These are phyloP conservation scores for Butyriboletus pseudospeciosus DNA, from an alignment of 1,284 basidiomycete species.

Conservation along the genomic window DNA sequence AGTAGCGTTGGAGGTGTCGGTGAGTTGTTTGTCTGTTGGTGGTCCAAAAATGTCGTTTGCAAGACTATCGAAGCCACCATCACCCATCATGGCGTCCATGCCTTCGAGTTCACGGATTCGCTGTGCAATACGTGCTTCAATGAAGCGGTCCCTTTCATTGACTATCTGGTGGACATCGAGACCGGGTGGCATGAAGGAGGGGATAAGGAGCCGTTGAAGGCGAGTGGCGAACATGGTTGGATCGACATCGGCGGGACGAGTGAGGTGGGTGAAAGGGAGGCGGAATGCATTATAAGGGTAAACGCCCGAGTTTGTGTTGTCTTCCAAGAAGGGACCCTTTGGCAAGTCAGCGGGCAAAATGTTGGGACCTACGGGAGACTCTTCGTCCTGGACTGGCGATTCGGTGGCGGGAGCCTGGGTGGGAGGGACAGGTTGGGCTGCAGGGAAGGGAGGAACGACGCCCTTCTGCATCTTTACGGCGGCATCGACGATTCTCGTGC, in stretches of 20 bases:
- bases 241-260: conserved; percentile 57
- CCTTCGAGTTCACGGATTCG: conserved; percentile 86
- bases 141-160: conserved; percentile 87
- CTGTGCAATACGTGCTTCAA: conserved; percentile 87
- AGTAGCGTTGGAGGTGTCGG: neutral
- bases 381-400: conserved; percentile 42
- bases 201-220: conserved; percentile 79
- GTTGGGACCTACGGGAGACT: conserved; percentile 28
- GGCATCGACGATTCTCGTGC: conserved; percentile 66
- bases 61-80: conserved; percentile 63
- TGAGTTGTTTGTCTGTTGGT: conserved; percentile 44
- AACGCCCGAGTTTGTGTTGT: conserved; percentile 75
- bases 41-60: conserved; percentile 42
- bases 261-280: conserved; percentile 79
- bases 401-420: conserved; percentile 13
- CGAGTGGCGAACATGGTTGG: conserved; percentile 62
- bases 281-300: conserved; percentile 96
- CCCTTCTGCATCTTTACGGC: conserved; percentile 74
- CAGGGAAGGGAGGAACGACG: conserved; percentile 26
- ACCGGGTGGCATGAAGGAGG: conserved; percentile 88
- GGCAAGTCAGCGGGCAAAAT: conserved; percentile 52
- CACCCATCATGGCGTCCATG: conserved; percentile 78
- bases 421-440: conserved; percentile 5
- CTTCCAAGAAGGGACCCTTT: conserved; percentile 71
- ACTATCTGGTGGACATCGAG: conserved; percentile 89